These are phyloP conservation scores for Kluyveromyces aestuarii DNA, from an alignment of 805 yeast genomes.

Conservation along the genomic window DNA sequence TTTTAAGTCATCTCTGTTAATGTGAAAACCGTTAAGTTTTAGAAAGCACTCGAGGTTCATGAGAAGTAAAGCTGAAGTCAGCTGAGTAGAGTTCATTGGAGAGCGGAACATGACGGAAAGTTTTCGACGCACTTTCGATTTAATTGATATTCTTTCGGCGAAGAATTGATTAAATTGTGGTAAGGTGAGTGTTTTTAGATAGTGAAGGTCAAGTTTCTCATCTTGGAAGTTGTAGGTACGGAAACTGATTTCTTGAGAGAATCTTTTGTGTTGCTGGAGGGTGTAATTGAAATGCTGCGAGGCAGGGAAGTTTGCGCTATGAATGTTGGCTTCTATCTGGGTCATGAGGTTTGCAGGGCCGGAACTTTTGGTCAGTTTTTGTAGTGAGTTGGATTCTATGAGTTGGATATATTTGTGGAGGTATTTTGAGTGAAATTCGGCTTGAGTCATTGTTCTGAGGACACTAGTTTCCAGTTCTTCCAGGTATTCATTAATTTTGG, in stretches of 20 bases:
- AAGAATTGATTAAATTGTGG: constrained; percentile 31
- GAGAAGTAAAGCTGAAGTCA: constrained; percentile 27
- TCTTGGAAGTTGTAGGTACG: constrained; percentile 35
- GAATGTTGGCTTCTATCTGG: constrained; percentile 29
- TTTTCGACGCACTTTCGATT: constrained; percentile 31
- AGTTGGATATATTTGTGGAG: constrained; percentile 31
- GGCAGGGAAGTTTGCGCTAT: constrained; percentile 21
- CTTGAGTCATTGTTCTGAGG: constrained; percentile 21
- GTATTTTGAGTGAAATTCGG: constrained; percentile 29
- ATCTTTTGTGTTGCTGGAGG: constrained; percentile 36
- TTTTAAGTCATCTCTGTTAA: constrained; percentile 32
- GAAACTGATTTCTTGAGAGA: constrained; percentile 42
- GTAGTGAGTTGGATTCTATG: constrained; percentile 6
- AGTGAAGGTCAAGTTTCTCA: constrained; percentile 27
- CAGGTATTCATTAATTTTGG: constrained; percentile 41
- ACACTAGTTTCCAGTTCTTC: constrained; percentile 32
- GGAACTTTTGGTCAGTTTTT: constrained; percentile 11
- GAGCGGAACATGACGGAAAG: constrained; percentile 36
- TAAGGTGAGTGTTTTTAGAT: constrained; percentile 28
- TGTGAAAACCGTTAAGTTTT: constrained; percentile 39
- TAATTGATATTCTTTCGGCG: constrained; percentile 27
- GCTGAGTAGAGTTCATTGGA: constrained; percentile 30
- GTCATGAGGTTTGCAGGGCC: constrained; percentile 31
- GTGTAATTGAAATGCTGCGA: constrained; percentile 12
- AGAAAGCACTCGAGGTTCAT: constrained; percentile 38